Conservation (phyloP, 352 stramenopile genomes). For the Pythium scleroteichum region DNA sequence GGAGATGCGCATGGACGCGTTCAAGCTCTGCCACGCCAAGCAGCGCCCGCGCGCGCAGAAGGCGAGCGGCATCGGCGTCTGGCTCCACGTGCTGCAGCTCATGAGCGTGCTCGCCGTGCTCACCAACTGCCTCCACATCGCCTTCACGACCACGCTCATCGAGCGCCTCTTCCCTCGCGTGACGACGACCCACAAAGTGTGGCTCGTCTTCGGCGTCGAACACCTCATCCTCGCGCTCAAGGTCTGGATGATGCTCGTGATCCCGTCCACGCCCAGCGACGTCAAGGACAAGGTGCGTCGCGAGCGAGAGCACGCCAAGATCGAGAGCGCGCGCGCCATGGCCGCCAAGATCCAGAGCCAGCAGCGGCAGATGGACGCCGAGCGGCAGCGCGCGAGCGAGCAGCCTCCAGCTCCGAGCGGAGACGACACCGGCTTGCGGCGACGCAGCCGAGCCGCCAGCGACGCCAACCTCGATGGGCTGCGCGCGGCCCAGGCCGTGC, state of each 20-base stretch:
- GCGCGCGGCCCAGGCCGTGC: slow-evolving; percentile 12
- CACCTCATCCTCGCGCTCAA: slow-evolving; percentile 67
- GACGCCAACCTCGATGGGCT: slow-evolving; percentile 3
- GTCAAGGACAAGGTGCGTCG: slow-evolving; percentile 48
- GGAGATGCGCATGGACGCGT: slow-evolving; percentile 92
- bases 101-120: slow-evolving; percentile 95
- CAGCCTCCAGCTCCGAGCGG: neutral
- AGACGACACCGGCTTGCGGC: neutral
- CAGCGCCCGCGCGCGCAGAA: slow-evolving; percentile 91
- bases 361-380: slow-evolving; percentile 4
- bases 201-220: slow-evolving; percentile 77
- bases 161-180: slow-evolving; percentile 46
- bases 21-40: slow-evolving; percentile 93
- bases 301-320: slow-evolving; percentile 67
- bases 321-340: slow-evolving; percentile 68
- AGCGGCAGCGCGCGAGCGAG: neutral
- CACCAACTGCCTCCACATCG: slow-evolving; percentile 95
- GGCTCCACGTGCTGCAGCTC: slow-evolving; percentile 91
- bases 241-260: slow-evolving; percentile 58
- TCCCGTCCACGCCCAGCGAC: slow-evolving; percentile 55
- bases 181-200: slow-evolving; percentile 57
- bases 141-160: slow-evolving; percentile 74
- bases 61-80: slow-evolving; percentile 91
- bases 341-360: slow-evolving; percentile 37
- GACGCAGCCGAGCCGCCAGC: slow-evolving; percentile 16